These are phyloP conservation scores for Aureobasidium namibiae DNA, from an alignment of 2,329 filamentous ascomycete species.

Conservation along the genomic window DNA sequence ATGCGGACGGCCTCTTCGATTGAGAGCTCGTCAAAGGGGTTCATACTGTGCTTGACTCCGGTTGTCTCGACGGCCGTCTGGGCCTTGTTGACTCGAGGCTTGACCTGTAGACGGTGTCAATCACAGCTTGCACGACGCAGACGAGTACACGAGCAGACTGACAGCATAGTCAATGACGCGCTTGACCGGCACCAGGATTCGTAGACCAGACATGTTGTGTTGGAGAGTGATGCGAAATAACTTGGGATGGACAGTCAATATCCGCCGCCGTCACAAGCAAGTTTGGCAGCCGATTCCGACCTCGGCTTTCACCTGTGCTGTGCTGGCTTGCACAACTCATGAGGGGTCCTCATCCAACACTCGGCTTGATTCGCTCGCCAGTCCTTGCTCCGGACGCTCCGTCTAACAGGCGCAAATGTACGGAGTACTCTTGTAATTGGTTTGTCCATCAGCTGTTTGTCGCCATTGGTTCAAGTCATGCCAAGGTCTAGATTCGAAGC, in stretches of 20 bases:
- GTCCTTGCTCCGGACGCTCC: background rate
- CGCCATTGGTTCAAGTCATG: background rate
- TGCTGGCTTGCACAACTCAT: background rate
- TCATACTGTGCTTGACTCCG: conserved; percentile 95
- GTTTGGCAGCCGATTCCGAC: background rate
- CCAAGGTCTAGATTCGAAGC: background rate
- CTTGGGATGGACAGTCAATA: background rate
- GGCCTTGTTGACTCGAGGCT: conserved; percentile 61
- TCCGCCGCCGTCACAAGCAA: background rate
- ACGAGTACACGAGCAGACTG: conserved; percentile 17
- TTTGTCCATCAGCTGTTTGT: background rate
- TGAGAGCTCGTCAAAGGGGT: conserved; percentile 97
- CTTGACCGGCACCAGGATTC: conserved; percentile 49
- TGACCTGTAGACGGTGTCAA: conserved; percentile 42
- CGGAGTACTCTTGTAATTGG: background rate
- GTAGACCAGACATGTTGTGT: conserved; percentile 28
- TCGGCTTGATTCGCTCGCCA: background rate
- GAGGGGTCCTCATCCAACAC: background rate
- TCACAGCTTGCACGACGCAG: background rate
- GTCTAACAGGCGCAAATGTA: background rate
- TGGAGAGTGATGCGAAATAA: background rate
- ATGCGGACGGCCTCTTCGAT: conserved; percentile 94
- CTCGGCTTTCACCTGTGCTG: background rate
- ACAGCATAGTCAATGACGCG: conserved; percentile 53
- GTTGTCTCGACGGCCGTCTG: conserved; percentile 84